These are phyloP conservation scores for Hysterium pulicare DNA, from an alignment of 2,329 filamentous ascomycete species.

Conservation along the genomic window DNA sequence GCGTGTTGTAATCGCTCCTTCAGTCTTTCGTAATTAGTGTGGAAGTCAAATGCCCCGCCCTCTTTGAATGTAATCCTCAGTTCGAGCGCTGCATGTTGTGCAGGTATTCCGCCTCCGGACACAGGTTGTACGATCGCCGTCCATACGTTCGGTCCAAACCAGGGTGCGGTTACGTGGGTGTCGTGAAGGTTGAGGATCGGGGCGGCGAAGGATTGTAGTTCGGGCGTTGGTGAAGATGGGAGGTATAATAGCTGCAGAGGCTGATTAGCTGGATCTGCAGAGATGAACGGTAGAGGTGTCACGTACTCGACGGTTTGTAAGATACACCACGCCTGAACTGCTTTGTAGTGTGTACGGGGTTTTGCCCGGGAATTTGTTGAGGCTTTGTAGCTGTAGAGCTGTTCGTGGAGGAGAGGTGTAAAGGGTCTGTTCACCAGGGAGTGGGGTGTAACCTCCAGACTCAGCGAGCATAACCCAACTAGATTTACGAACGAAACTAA, in stretches of 20 bases:
- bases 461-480: slow-evolving; percentile 93
- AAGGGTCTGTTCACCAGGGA: slow-evolving; percentile 78
- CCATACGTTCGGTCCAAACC: slow-evolving; percentile 93
- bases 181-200: slow-evolving; percentile 86
- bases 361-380: slow-evolving; percentile 61
- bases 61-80: slow-evolving; percentile 89
- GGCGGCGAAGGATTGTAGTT: slow-evolving; percentile 82
- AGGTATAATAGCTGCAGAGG: slow-evolving; percentile 75
- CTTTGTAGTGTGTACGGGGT: slow-evolving; percentile 67
- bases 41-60: slow-evolving; percentile 90
- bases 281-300: slow-evolving; percentile 3
- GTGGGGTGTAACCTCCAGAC: slow-evolving; percentile 69
- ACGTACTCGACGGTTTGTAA: slow-evolving; percentile 80
- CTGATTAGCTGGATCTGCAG: not conserved
- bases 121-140: slow-evolving; percentile 76
- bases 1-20: slow-evolving; percentile 81
- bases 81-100: slow-evolving; percentile 69
- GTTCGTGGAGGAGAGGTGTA: slow-evolving; percentile 79
- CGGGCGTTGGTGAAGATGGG: slow-evolving; percentile 62
- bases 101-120: slow-evolving; percentile 75
- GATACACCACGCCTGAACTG: slow-evolving; percentile 70
- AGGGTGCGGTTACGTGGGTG: slow-evolving; percentile 79
- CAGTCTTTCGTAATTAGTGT: slow-evolving; percentile 75
- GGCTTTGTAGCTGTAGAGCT: slow-evolving; percentile 69
- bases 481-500: slow-evolving; percentile 21